Base-by-base conservation (phyloP, 2,329 filamentous ascomycete species). In the Botrytis sinoallii region DNA sequence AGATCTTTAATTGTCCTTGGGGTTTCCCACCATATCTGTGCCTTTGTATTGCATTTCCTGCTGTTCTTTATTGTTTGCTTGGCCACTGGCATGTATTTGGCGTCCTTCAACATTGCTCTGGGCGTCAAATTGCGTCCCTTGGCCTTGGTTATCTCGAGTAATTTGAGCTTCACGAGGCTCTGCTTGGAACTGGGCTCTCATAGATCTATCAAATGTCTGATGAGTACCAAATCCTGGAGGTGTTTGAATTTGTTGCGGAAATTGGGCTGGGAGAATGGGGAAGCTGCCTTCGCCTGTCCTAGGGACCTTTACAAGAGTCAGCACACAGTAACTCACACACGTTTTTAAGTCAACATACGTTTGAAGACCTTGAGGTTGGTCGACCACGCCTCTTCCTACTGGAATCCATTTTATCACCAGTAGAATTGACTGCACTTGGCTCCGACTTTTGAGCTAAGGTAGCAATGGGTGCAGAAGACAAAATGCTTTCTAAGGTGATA, bases 201-300 rank as follows among this genome's bases (percentile, higher is more conserved):
- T 57, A 57, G 70, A 55, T 42, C 10, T 46, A 38, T 71, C 69
- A 4, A 64, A 52, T 29, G 42, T 40, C 14, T 40, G 69, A 20
- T 46, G 57, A 25, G 10, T 65, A 25, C 70, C 70, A 16, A 57
- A 35, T 57, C 6, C 61, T 32, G 66, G 35, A 25, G 42, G 46
- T 29, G 61, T 29, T 12, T 67, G 59, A 20, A 66, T 40, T 10
- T 57, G 46, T 57, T 29, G 44, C 48, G 46, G 48, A 66, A 68
- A 59, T 52, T 46, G 25, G 16, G 55, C 42, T 40, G 71, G 32
- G 44, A 66, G 29, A 32, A 73, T 48, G 22, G 71, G 65, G 44
- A 77, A 79, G 35, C 74, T 76, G 40, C 70, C 73, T 76, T 79
- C 76, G 25, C 76, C 77, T 66, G 76, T 73, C 55, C 64, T 75